Base-by-base conservation (phyloP, 1,139 yeast species). In the Zygosaccharomyces pseudobailii region DNA sequence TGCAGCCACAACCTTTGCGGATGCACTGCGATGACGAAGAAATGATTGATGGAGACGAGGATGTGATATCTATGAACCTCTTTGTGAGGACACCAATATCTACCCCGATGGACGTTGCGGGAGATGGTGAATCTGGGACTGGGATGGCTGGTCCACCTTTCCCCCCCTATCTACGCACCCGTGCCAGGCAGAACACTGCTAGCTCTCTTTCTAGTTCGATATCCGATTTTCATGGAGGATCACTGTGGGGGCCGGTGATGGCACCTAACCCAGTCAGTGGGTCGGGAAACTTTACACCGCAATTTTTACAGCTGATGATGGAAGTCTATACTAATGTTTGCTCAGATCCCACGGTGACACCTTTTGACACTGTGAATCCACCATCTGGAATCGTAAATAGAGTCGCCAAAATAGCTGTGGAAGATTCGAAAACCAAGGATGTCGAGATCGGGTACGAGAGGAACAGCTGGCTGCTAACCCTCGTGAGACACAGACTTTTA, bases 331-430 rank as follows among this genome's bases (percentile, higher is more conserved):
- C 60, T 37, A 44, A 46, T 13, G 48, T 60, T 8, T 58, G 62
- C 40, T 52, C 58, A 13, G 68, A 66, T 42, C 68, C 69, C 9
- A 59, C 64, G 5, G 55, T 61, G 9, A 65, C 70, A 3, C 70
- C 70, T 2, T 66, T 65, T 41, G 70, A 66, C 42, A 53, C 54
- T 23, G 43, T 45, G 19, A 63, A 63, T 45, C 70, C 70, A 7
- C 69, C 70, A 1, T 59, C 65, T 3, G 68, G 67, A 4, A 62
- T 66, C 6, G 49, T 65, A n/a, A 60, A 62, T 37, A 56, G 55
- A 35, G 62, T 61, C 1, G 65, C 67, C 2, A 62, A 61, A 47
- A 42, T 58, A 6, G 57, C 69, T 2, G 52, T 64, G 5, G 57
- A 58, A 30, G 54, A 48, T 39, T 58, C 67, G 1, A 55, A 50